phyloP scores from a whole-genome alignment of 2,329 filamentous ascomycete species.

The Colletotrichum falcatum region DNA sequence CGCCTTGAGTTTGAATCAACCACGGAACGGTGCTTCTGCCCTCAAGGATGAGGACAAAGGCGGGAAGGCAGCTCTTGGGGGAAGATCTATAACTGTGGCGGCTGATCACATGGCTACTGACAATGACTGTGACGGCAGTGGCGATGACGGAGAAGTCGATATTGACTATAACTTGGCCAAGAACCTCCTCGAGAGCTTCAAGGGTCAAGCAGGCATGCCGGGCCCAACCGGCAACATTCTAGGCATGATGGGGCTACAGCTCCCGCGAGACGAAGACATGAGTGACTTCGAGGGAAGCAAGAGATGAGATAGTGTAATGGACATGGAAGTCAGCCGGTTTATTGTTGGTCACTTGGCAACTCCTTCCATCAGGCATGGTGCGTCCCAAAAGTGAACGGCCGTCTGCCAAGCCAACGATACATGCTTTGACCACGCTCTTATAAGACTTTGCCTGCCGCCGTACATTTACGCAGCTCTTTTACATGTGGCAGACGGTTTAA shows the following conservation, averaged over 20 bases:
- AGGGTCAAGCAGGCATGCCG: constrained; percentile 85
- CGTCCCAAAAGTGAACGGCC: not conserved
- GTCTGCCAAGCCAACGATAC: not conserved
- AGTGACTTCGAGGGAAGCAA: constrained; percentile 47
- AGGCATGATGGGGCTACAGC: constrained; percentile 83
- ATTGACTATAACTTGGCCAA: constrained; percentile 89
- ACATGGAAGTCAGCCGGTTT: not conserved
- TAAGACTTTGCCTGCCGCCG: not conserved
- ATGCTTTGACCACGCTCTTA: not conserved
- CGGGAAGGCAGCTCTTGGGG: constrained; percentile 8
- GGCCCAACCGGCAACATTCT: constrained; percentile 91
- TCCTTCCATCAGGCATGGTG: not conserved
- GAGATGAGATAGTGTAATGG: not conserved
- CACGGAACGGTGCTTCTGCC: constrained; percentile 48
- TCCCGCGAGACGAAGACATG: constrained; percentile 83
- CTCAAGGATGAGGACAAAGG: constrained; percentile 43
- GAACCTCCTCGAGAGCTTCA: constrained; percentile 93
- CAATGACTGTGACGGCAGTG: constrained; percentile 63
- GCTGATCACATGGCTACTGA: constrained; percentile 44
- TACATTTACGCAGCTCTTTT: not conserved
- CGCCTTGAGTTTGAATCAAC: constrained; percentile 68
- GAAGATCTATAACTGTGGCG: constrained; percentile 5
- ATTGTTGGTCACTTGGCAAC: not conserved
- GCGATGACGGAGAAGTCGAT: constrained; percentile 71
- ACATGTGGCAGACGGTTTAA: not conserved